These are phyloP conservation scores for Basipetospora chlamydospora DNA, from an alignment of 2,329 filamentous ascomycete species.

Conservation along the genomic window DNA sequence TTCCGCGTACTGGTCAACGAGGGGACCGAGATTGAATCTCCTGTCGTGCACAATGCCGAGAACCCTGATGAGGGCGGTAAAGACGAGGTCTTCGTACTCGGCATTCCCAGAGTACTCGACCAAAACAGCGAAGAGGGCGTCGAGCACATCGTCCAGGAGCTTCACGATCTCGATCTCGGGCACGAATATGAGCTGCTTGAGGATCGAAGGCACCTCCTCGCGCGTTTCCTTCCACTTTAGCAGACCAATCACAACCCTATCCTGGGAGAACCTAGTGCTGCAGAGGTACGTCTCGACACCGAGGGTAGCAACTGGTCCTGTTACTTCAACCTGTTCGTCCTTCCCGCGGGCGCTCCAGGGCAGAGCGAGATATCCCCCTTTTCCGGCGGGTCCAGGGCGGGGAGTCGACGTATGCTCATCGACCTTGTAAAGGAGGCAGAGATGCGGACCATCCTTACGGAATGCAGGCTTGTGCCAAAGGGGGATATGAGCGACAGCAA, in stretches of 20 bases:
- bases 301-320: constrained; percentile 67
- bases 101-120: constrained; percentile 85
- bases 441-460: constrained; percentile 69
- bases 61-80: constrained; percentile 78
- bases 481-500: constrained; percentile 84
- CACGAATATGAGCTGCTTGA: constrained; percentile 81
- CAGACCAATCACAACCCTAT: constrained; percentile 69
- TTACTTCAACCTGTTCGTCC: constrained; percentile 58
- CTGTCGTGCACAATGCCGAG: constrained; percentile 89
- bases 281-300: constrained; percentile 74
- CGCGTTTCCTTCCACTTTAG: constrained; percentile 73
- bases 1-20: constrained; percentile 86
- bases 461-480: constrained; percentile 90
- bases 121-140: constrained; percentile 79
- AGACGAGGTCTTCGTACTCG: constrained; percentile 84
- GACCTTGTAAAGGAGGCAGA: constrained; percentile 72
- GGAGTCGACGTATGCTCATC: constrained; percentile 74
- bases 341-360: constrained; percentile 62
- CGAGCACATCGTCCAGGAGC: constrained; percentile 74
- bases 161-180: constrained; percentile 97
- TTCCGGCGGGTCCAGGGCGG: constrained; percentile 47
- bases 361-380: constrained; percentile 73
- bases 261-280: constrained; percentile 89
- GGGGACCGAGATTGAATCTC: constrained; percentile 76
- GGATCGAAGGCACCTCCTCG: constrained; percentile 55